phyloP scores from a whole-genome alignment of 1,284 basidiomycete species.

The Phylloboletellus chloephorus region DNA sequence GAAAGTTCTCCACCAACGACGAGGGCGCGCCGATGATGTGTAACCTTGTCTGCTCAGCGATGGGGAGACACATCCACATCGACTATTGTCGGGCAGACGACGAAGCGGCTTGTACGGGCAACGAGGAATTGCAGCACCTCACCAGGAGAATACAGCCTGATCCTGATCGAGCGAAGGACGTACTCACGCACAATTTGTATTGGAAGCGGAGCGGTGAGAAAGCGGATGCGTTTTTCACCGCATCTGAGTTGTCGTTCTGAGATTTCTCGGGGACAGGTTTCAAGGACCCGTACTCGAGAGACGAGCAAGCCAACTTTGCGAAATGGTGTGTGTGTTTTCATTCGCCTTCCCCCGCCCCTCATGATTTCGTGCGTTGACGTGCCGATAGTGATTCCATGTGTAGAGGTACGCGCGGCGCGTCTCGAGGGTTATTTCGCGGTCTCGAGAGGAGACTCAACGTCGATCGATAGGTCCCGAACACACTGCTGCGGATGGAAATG shows the following conservation, averaged over 20 bases:
- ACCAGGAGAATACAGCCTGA: constrained; percentile 39
- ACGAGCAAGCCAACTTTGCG: constrained; percentile 47
- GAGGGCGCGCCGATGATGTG: constrained; percentile 64
- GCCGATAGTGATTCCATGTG: constrained; percentile 49
- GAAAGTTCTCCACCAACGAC: constrained; percentile 51
- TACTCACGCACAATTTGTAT: constrained; percentile 48
- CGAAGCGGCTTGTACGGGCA: constrained; percentile 35
- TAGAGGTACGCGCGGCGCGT: constrained; percentile 11
- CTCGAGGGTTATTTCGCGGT: neutral
- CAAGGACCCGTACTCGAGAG: constrained; percentile 53
- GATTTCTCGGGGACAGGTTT: constrained; percentile 19
- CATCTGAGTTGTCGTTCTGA: neutral
- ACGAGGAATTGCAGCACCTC: constrained; percentile 45
- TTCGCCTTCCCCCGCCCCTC: neutral
- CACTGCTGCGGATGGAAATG: constrained; percentile 32
- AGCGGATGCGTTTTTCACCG: neutral
- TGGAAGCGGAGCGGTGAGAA: constrained; percentile 50
- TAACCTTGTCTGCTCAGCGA: constrained; percentile 48
- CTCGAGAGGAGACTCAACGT: too few relatives aligned
- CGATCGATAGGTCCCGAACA: constrained; percentile 42
- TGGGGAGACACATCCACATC: constrained; percentile 53
- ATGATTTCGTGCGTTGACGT: neutral
- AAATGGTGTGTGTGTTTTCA: constrained; percentile 43
- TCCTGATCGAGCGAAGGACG: constrained; percentile 46
- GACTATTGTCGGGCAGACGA: constrained; percentile 47